These are phyloP conservation scores for Bipolaris zeicola DNA, from an alignment of 2,329 filamentous ascomycete species.

Conservation along the genomic window DNA sequence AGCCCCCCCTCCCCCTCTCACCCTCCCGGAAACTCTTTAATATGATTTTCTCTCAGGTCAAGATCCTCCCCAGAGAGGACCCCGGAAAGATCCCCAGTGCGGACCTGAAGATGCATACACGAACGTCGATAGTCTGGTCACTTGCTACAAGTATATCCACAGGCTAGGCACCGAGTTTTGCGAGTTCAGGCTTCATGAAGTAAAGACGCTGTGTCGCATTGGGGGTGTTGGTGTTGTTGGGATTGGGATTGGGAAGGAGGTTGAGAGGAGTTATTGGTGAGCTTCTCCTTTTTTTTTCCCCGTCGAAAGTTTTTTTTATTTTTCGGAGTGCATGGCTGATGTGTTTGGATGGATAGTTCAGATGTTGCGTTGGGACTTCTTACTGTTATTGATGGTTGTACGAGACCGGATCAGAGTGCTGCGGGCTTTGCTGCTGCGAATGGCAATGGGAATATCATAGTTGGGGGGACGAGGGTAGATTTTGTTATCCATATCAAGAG, in stretches of 20 bases:
- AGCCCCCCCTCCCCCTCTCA: no score
- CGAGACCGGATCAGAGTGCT: conserved; percentile 2
- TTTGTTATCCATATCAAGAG: background rate
- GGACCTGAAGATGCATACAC: conserved; percentile 17
- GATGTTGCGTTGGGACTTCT: conserved; percentile 15
- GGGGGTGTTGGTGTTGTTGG: background rate
- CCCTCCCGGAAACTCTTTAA: no score
- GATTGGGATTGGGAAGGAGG: background rate
- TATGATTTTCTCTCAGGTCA: background rate
- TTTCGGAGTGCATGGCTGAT: background rate
- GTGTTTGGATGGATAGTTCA: background rate
- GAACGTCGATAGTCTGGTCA: conserved; percentile 15
- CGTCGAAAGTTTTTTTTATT: background rate
- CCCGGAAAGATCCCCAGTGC: background rate
- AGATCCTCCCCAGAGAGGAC: no score
- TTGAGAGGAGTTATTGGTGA: conserved; percentile 6
- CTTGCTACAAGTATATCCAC: conserved; percentile 19
- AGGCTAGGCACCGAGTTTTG: conserved; percentile 12
- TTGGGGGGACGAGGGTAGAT: conserved; percentile 8
- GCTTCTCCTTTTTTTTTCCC: background rate
- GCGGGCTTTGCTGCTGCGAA: conserved; percentile 12
- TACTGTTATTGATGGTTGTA: conserved; percentile 14
- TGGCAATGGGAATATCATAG: conserved; percentile 10
- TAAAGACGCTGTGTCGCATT: conserved; percentile 1
- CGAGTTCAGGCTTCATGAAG: conserved; percentile 3